Evolutionary conservation across 306 rosid species (phyloP), one percentile per base, ranked within the genome.

Genomic region (Cucurbita maxima): DNA sequence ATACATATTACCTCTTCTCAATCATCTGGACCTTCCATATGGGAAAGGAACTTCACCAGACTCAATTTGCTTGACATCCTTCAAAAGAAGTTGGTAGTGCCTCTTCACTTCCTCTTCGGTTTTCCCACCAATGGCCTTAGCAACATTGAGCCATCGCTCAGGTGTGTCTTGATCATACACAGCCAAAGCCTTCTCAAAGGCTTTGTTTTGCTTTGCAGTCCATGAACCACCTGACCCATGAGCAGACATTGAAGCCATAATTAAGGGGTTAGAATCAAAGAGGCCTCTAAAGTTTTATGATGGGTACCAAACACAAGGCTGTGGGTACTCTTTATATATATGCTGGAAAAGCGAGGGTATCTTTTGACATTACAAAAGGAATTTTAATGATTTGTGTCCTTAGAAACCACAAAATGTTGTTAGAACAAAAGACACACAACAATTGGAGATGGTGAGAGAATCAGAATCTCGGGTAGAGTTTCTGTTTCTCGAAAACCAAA

Each of bases 91-190:
- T 6, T 51, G 7, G 6, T 51, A 51, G 4, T 51, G 56, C 8
- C 19, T 51, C 18, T 51, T 51, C 8, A 51, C 56, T 51, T 51
- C 19, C 16, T 78, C 82, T 9, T 74, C 68, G 7, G 85, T 78
- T 72, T 82, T 78, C 6, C 38, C 69, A 13, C 82, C 85, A 3
- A 78, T 77, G n/a, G 77, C 80, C 58, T 69, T 78, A 54, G 82
- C 81, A 53, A 82, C 82, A 68, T 82, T 82, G 5, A 63, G 78
- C 85, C 85, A 82, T 74, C 85, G 45, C 11, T 82, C 81, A 8
- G 83, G 78, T 22, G 85, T 82, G 53, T 82, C 83, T 40, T 76
- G 66, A 57, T 82, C 85, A 40, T 56, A 76, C 73, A 72, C 40
- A 47, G 85, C 83, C 12, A 82, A 71, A 10, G 85, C 85, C 7